These are phyloP conservation scores for Trypanosoma melophagium DNA, from an alignment of 208 protist genomes.

Conservation along the genomic window DNA sequence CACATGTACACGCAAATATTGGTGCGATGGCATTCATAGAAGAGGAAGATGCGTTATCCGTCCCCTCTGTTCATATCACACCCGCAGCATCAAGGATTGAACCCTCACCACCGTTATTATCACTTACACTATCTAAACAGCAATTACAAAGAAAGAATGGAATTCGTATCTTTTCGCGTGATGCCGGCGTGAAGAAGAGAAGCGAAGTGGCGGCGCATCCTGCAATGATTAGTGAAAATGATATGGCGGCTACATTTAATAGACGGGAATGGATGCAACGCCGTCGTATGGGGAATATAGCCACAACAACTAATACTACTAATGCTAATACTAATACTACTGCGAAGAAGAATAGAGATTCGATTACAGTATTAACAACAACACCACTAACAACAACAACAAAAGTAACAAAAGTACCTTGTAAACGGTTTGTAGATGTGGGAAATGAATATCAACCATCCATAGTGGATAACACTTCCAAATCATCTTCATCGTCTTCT, in stretches of 20 bases:
- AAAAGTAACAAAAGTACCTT: no score
- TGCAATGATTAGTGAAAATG: background rate
- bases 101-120: background rate
- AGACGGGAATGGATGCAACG: background rate
- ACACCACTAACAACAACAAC: background rate
- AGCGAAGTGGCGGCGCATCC: background rate
- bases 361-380: background rate
- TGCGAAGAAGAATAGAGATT: background rate
- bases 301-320: background rate
- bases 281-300: background rate
- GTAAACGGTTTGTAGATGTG: no score
- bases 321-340: conserved; percentile 11
- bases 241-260: background rate
- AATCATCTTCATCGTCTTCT: no score
- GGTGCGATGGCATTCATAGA: background rate
- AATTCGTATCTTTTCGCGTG: no score
- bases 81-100: background rate
- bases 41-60: conserved; percentile 11
- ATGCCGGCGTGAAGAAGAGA: no score
- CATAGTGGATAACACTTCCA: no score
- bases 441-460: no score
- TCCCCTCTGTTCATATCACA: background rate
- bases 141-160: background rate
- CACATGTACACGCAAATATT: background rate
- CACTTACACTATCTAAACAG: no score